Conservation (phyloP, 345 rosid genomes). For the Brassica nigra region DNA sequence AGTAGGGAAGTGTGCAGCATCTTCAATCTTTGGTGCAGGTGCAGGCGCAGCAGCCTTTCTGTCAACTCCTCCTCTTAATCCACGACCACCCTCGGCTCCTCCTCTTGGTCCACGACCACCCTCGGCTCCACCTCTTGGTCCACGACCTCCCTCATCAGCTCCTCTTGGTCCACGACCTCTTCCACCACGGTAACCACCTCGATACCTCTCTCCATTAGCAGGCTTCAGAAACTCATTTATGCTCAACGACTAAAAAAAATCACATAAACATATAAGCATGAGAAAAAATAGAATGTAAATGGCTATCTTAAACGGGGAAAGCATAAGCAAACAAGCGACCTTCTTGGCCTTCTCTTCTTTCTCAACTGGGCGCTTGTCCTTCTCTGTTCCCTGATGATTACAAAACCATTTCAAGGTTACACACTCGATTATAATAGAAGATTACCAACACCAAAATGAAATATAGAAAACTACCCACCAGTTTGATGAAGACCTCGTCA, state of each 20-base stretch:
- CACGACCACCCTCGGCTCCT: background rate
- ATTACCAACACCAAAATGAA: background rate
- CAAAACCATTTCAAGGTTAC: background rate
- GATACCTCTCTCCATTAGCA: conserved; percentile 55
- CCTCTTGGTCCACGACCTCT: conserved; percentile 50
- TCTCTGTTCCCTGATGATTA: conserved; percentile 56
- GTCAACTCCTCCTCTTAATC: background rate
- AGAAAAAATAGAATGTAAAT: background rate
- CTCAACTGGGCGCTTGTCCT: conserved; percentile 62
- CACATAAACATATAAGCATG: background rate
- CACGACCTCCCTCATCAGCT: conserved; percentile 25
- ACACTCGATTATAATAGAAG: background rate
- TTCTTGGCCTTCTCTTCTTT: conserved; percentile 68
- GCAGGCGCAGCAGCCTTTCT: background rate
- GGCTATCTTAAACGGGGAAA: background rate
- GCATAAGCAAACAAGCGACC: conserved; percentile 35
- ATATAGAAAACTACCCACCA: conserved; percentile 40
- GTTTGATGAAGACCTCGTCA: conserved; percentile 61
- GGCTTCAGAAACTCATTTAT: conserved; percentile 76
- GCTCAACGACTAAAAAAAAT: conserved; percentile 53
- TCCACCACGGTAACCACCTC: conserved; percentile 55
- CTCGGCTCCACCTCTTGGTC: background rate
- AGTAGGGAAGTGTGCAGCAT: conserved; percentile 70
- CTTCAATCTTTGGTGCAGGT: conserved; percentile 61
- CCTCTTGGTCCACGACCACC: background rate